A percentile compares a stretch with the other conserved stretches of the same genome.
phyloP scores from a whole-genome alignment of 768 basidiomycete genomes.

The Amanita pallidorosea region DNA sequence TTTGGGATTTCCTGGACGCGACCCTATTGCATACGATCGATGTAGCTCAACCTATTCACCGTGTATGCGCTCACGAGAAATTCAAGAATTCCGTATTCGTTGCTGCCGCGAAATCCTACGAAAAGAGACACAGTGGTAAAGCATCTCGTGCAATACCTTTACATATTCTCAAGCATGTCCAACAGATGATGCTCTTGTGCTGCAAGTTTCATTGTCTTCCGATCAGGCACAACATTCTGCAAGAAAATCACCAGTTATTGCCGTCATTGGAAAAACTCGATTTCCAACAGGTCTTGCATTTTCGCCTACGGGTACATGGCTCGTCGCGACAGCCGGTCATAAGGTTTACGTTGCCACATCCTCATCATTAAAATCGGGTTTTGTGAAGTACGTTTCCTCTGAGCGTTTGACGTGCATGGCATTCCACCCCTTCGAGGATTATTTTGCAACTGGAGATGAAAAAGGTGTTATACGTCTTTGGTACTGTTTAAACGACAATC shows the following conservation, averaged over 20 bases:
- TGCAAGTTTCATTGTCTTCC: slow-evolving; percentile 52
- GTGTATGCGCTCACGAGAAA: slow-evolving; percentile 59
- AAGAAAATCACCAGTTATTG: slow-evolving; percentile 39
- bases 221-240: slow-evolving; percentile 12
- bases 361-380: slow-evolving; percentile 47
- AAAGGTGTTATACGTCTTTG: slow-evolving; percentile 82
- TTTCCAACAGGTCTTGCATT: slow-evolving; percentile 53
- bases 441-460: slow-evolving; percentile 90
- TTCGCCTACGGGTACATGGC: slow-evolving; percentile 68
- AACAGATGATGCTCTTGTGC: slow-evolving; percentile 42
- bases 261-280: slow-evolving; percentile 57
- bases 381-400: slow-evolving; percentile 75
- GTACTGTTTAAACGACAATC: slow-evolving; percentile 75
- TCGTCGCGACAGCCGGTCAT: slow-evolving; percentile 65
- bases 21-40: slow-evolving; percentile 65
- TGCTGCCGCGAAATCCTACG: slow-evolving; percentile 41
- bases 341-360: slow-evolving; percentile 69
- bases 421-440: slow-evolving; percentile 84
- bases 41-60: slow-evolving; percentile 57
- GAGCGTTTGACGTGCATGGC: slow-evolving; percentile 76
- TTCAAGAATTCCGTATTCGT: slow-evolving; percentile 66
- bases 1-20: slow-evolving; percentile 94
- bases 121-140: slow-evolving; percentile 28
- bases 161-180: background rate
- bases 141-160: slow-evolving; percentile 5